Percentiles rank a stretch among this genome's conserved stretches.
Conservation (phyloP, 2,329 filamentous ascomycete species). For the Colletotrichum kahawae region DNA sequence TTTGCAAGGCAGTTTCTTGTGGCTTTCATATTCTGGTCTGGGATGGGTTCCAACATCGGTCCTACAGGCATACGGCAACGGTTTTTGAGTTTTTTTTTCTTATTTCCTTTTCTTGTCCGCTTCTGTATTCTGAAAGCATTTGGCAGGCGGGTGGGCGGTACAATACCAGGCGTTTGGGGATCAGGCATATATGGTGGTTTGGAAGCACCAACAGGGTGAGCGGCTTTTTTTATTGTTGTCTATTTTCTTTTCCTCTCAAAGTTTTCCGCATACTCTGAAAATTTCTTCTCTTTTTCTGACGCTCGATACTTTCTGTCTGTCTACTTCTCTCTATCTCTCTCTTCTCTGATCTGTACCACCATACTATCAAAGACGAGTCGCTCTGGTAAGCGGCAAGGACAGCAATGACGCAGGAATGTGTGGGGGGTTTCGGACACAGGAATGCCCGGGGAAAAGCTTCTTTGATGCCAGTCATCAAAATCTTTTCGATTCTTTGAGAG, state of each 20-base stretch:
- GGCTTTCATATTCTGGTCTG: not conserved
- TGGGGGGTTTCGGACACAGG: not conserved
- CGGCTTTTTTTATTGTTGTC: slow-evolving; percentile 4
- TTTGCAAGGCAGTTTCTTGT: not conserved
- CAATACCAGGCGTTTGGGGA: slow-evolving; percentile 21
- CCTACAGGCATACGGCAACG: slow-evolving; percentile 12
- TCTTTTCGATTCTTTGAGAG: not conserved
- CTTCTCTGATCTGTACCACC: slow-evolving; percentile 18
- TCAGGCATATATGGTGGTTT: not conserved
- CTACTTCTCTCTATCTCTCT: slow-evolving; percentile 1
- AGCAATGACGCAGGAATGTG: not conserved
- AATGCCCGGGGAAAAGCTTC: not conserved
- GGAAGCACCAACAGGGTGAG: not conserved
- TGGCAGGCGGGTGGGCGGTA: not conserved
- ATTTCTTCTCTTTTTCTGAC: not conserved
- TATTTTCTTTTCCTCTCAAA: not conserved
- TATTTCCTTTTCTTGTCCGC: not conserved
- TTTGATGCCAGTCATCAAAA: slow-evolving; percentile 2
- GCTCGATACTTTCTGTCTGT: slow-evolving; percentile 7
- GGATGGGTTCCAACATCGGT: not conserved
- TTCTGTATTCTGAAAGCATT: slow-evolving; percentile 18
- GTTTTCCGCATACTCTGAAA: not conserved
- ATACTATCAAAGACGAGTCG: not conserved
- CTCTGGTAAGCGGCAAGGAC: slow-evolving; percentile 2
- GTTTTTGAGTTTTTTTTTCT: not conserved